A percentile compares a stretch with the other conserved stretches of the same genome.
Conservation (phyloP, 495 filamentous ascomycete genomes). For the Penicillium maclennaniae region DNA sequence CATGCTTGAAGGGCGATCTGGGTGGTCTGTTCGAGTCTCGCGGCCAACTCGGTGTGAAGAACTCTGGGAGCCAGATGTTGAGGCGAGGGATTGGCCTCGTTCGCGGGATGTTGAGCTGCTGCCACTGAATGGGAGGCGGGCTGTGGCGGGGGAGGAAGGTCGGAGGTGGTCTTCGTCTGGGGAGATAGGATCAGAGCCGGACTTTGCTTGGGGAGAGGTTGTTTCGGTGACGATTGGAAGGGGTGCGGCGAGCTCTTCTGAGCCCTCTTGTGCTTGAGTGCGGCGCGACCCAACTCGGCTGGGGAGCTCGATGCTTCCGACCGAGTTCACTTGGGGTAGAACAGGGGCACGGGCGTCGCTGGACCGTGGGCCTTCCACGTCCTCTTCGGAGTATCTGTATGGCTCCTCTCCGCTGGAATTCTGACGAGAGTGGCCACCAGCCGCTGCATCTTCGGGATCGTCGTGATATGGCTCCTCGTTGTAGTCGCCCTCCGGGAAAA, state of each 20-base stretch:
- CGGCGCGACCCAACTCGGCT: slow-evolving; percentile 60
- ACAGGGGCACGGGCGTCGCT: slow-evolving; percentile 39
- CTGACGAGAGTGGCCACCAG: slow-evolving; percentile 26
- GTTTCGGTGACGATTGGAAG: slow-evolving; percentile 26
- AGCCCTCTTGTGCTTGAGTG: slow-evolving; percentile 32
- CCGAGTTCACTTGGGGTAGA: slow-evolving; percentile 59
- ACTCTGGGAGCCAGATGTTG: slow-evolving; percentile 45
- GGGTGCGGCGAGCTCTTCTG: slow-evolving; percentile 2
- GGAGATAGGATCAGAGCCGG: slow-evolving; percentile 2
- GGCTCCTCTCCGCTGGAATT: slow-evolving; percentile 34
- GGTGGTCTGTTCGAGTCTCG: slow-evolving; percentile 25
- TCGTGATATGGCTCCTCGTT: slow-evolving; percentile 54
- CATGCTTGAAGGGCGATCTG: slow-evolving; percentile 61
- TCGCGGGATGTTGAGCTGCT: slow-evolving; percentile 51
- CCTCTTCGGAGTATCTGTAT: slow-evolving; percentile 47
- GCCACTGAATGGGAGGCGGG: slow-evolving; percentile 56
- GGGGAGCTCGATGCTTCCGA: slow-evolving; percentile 60
- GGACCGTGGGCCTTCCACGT: slow-evolving; percentile 17
- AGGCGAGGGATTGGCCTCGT: slow-evolving; percentile 41
- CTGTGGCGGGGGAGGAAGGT: slow-evolving; percentile 32
- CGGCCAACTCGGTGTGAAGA: slow-evolving; percentile 35
- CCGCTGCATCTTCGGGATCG: slow-evolving; percentile 44
- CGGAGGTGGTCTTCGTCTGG: slow-evolving; percentile 25
- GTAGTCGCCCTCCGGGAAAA: slow-evolving; percentile 42
- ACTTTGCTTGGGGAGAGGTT: slow-evolving; percentile 6